A percentile compares a stretch with the other conserved stretches of the same genome.
Evolutionary conservation across 1,284 basidiomycete species (phyloP).

Genomic region (Rhizoctonia solani): DNA sequence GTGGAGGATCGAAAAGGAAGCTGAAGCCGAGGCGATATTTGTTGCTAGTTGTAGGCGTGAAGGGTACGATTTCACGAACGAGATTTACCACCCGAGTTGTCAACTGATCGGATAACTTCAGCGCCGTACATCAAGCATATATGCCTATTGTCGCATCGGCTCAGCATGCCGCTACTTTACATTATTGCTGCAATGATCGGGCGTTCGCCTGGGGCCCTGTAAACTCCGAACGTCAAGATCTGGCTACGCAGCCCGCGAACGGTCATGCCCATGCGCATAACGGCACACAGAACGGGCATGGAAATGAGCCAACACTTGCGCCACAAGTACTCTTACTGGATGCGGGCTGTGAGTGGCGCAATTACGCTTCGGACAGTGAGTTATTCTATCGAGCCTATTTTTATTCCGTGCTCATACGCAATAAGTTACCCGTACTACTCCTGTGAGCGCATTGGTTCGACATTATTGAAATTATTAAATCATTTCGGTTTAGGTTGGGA

Average conservation of each 20-base stretch:
- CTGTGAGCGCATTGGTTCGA: constrained; percentile 45
- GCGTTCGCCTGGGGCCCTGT: constrained; percentile 80
- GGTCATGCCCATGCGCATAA: constrained; percentile 49
- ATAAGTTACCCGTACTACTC: constrained; percentile 77
- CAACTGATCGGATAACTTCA: constrained; percentile 44
- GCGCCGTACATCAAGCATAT: constrained; percentile 85
- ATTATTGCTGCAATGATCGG: constrained; percentile 86
- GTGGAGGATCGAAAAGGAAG: constrained; percentile 88
- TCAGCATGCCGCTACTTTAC: constrained; percentile 80
- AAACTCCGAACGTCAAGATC: constrained; percentile 46
- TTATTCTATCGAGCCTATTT: constrained; percentile 29
- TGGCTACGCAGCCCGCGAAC: constrained; percentile 58
- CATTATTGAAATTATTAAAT: not conserved
- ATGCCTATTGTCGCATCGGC: constrained; percentile 87
- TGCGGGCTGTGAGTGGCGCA: constrained; percentile 87
- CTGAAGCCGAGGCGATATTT: constrained; percentile 88
- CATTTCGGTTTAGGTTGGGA: constrained; percentile 58
- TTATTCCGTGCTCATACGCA: not conserved
- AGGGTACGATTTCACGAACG: constrained; percentile 58
- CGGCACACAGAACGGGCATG: constrained; percentile 43
- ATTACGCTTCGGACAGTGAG: constrained; percentile 76
- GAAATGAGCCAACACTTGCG: constrained; percentile 46
- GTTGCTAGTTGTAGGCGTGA: constrained; percentile 83
- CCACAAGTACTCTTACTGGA: constrained; percentile 89
- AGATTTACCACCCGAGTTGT: not conserved